These are phyloP conservation scores for Hypomyces rosellus DNA, from an alignment of 2,329 filamentous ascomycete species.

Conservation along the genomic window DNA sequence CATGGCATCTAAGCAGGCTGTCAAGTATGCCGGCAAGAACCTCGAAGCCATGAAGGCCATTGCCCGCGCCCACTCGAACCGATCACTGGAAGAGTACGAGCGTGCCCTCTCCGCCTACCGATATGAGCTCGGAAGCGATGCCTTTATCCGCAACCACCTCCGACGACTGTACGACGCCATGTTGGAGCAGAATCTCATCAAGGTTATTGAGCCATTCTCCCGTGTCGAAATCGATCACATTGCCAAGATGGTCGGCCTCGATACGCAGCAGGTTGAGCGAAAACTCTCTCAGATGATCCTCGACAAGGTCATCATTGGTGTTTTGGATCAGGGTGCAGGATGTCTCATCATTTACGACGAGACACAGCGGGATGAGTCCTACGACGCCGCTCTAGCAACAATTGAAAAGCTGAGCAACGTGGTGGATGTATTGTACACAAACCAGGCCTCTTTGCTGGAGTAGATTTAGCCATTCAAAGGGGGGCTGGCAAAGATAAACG, in stretches of 20 bases:
- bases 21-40: slow-evolving; percentile 92
- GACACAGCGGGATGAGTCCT: slow-evolving; percentile 84
- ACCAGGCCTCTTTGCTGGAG: slow-evolving; percentile 93
- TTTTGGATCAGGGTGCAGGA: slow-evolving; percentile 93
- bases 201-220: slow-evolving; percentile 98
- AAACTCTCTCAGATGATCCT: slow-evolving; percentile 99
- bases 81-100: slow-evolving; percentile 96
- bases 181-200: slow-evolving; percentile 98
- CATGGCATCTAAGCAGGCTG: slow-evolving; percentile 91
- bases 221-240: slow-evolving; percentile 95
- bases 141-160: slow-evolving; percentile 95
- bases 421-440: slow-evolving; percentile 94
- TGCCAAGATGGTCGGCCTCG: slow-evolving; percentile 93
- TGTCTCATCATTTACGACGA: slow-evolving; percentile 97
- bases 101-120: slow-evolving; percentile 83
- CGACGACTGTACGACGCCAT: slow-evolving; percentile 95
- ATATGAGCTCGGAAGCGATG: slow-evolving; percentile 87
- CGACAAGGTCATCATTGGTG: slow-evolving; percentile 97
- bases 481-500: slow-evolving; percentile 1
- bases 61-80: slow-evolving; percentile 88
- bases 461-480: slow-evolving; percentile 36
- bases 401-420: slow-evolving; percentile 97
- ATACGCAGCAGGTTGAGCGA: slow-evolving; percentile 93
- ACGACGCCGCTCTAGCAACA: slow-evolving; percentile 88
- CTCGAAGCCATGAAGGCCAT: slow-evolving; percentile 99